Conservation (phyloP, 2,329 filamentous ascomycete species). For the Pseudopyricularia cyperi region DNA sequence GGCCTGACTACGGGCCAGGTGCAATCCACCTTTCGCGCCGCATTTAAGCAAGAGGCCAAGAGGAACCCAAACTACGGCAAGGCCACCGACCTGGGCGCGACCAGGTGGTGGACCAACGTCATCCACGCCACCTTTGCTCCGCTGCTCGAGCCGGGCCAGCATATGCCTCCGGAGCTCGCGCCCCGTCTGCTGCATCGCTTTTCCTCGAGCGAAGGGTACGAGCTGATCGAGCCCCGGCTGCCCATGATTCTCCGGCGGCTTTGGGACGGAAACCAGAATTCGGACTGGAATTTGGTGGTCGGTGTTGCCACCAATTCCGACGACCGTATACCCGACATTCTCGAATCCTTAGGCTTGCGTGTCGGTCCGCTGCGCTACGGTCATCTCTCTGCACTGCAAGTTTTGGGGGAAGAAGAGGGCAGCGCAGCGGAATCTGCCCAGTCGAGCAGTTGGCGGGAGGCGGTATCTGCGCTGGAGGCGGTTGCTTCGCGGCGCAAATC, state of each 20-base stretch:
- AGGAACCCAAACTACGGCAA: slow-evolving; percentile 47
- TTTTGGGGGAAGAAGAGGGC: neutral
- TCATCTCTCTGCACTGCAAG: neutral
- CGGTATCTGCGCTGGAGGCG: neutral
- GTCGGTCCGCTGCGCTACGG: slow-evolving; percentile 24
- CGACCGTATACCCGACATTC: slow-evolving; percentile 38
- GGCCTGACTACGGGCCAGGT: slow-evolving; percentile 27
- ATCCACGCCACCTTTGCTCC: slow-evolving; percentile 39
- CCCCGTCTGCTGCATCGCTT: slow-evolving; percentile 38
- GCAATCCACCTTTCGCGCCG: slow-evolving; percentile 17
- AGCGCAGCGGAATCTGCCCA: no score
- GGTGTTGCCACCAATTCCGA: slow-evolving; percentile 53
- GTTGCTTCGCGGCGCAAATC: neutral
- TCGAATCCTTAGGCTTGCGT: slow-evolving; percentile 37
- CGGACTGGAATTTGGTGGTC: slow-evolving; percentile 24
- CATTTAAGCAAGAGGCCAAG: slow-evolving; percentile 32
- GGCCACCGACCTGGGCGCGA: slow-evolving; percentile 32
- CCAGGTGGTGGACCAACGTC: slow-evolving; percentile 45
- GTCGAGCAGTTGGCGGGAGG: neutral
- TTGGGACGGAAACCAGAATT: no score
- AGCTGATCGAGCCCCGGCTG: slow-evolving; percentile 27
- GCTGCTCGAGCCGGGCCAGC: slow-evolving; percentile 15
- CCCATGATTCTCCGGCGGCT: slow-evolving; percentile 28
- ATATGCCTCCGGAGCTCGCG: slow-evolving; percentile 30
- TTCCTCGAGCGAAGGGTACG: slow-evolving; percentile 38